These are phyloP conservation scores for Backusella mclennaniae DNA, from an alignment of 192 early-diverging fungal genomes.

Conservation along the genomic window DNA sequence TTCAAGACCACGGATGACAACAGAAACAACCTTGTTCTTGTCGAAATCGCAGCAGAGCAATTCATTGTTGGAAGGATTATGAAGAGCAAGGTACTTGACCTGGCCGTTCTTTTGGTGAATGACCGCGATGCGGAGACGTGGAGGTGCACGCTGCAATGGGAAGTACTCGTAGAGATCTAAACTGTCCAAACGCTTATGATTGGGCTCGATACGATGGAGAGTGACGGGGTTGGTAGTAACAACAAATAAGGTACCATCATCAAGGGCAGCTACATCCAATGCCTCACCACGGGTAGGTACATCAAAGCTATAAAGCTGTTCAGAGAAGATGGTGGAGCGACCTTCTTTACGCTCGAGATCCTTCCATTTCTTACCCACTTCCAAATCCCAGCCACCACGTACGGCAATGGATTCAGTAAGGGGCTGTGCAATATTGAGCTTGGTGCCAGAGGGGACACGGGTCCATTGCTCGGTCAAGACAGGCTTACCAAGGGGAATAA, in stretches of 20 bases:
- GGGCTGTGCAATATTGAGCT: constrained; percentile 1
- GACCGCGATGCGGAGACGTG: constrained; percentile 46
- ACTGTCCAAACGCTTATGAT: constrained; percentile 47
- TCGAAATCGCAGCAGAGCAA: constrained; percentile 54
- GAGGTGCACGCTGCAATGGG: constrained; percentile 55
- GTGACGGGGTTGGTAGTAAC: constrained; percentile 65
- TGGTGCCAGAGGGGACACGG: constrained; percentile 13
- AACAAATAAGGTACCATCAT: constrained; percentile 53
- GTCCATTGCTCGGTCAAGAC: constrained; percentile 58
- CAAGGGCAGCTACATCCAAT: constrained; percentile 52
- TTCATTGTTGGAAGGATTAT: constrained; percentile 59
- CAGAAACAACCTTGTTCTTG: constrained; percentile 47
- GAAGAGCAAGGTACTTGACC: constrained; percentile 50
- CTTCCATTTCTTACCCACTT: constrained; percentile 40
- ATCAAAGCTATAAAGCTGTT: constrained; percentile 66
- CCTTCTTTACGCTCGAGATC: constrained; percentile 60
- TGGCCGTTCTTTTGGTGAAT: constrained; percentile 29
- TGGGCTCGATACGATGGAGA: constrained; percentile 48
- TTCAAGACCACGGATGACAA: constrained; percentile 40
- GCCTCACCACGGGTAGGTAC: constrained; percentile 64
- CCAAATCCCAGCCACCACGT: constrained; percentile 55
- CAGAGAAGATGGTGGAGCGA: constrained; percentile 60
- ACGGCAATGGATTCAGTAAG: constrained; percentile 32
- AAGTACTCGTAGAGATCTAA: constrained; percentile 75
- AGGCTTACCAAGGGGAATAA: constrained; percentile 48